Conservation (phyloP, 805 yeast genomes). For the Pichia exigua region DNA sequence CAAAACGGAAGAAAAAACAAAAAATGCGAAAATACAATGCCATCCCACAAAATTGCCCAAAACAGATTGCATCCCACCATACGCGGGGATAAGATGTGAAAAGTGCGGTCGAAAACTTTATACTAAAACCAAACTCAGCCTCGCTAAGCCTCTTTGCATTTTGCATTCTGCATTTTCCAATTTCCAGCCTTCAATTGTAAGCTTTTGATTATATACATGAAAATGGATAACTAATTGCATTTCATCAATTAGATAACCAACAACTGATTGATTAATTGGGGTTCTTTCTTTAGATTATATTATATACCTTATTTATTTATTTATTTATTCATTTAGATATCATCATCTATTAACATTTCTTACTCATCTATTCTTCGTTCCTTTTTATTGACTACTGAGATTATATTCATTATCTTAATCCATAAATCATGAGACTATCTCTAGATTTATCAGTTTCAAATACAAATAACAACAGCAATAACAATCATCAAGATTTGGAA, state of each 20-base stretch:
- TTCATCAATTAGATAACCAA: neutral
- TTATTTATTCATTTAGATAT: too few species aligned
- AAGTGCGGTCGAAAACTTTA: neutral
- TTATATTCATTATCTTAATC: too few species aligned
- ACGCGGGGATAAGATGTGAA: neutral
- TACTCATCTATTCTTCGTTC: too few species aligned
- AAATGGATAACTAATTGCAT: neutral
- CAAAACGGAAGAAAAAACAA: too few species aligned
- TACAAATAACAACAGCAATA: neutral
- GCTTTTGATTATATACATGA: too few species aligned
- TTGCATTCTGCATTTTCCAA: neutral
- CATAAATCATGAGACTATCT: neutral
- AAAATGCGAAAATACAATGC: too few species aligned
- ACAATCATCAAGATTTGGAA: slow-evolving; percentile 9
- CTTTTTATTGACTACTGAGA: too few species aligned
- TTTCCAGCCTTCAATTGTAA: too few species aligned
- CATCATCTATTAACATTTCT: too few species aligned
- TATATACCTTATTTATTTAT: too few species aligned
- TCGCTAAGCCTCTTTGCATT: neutral
- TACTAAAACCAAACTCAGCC: neutral
- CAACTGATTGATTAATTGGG: too few species aligned
- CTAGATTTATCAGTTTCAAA: neutral
- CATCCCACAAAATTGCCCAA: neutral
- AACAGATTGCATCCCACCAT: neutral
- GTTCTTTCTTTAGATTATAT: neutral